Evolutionary conservation across 164 flowering plant genomes (phyloP), one percentile per base, ranked within the genome.

Genomic region (Saururus chinensis): DNA sequence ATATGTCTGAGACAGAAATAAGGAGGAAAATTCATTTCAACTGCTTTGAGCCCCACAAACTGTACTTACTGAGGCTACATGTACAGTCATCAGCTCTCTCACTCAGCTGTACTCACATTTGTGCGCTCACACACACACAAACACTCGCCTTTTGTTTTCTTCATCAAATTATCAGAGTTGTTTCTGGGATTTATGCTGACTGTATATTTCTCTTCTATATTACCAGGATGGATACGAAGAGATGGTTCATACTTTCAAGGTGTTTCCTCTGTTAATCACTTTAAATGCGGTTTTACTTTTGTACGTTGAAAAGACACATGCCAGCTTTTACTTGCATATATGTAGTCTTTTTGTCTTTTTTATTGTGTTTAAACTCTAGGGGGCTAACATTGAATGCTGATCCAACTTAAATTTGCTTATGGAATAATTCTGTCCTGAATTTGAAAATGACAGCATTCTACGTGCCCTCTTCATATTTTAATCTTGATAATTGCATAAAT

Each of bases 151-250:
- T 24, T 30, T 1, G 24, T 10, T 40, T 21, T 59, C 1, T 4
- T 49, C 4, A 8, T 14, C n/a, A n/a, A n/a, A 17, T 51, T 24
- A 45, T 14, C 48, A 40, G 51, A 6, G 7, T n/a, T 22, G 9
- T 21, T 42, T 60, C 11, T 45, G 0, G 49, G 49, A 45, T 12
- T 4, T 45, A 17, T 45, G 2, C 14, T 45, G 14, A 17, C 49
- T 12, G 7, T 12, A 45, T 45, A 12, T 45, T 25, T 54, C 5
- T 53, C 56, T 51, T 69, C 35, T 41, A 26, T 51, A 2, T 45
- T 9, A 2, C 17, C 58, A 88, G 95, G 95, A 88, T 72, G 89
- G 88, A 0, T 64, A 76, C 11, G 65, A 64, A 23, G 68, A 64
- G 30, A 64, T 24, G 59, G 73, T 71, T 19, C 65, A 77, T 37